Evolutionary conservation across 345 rosid genomes (phyloP), one percentile per base, ranked within the genome.

Genomic region (Heritiera fomes): DNA sequence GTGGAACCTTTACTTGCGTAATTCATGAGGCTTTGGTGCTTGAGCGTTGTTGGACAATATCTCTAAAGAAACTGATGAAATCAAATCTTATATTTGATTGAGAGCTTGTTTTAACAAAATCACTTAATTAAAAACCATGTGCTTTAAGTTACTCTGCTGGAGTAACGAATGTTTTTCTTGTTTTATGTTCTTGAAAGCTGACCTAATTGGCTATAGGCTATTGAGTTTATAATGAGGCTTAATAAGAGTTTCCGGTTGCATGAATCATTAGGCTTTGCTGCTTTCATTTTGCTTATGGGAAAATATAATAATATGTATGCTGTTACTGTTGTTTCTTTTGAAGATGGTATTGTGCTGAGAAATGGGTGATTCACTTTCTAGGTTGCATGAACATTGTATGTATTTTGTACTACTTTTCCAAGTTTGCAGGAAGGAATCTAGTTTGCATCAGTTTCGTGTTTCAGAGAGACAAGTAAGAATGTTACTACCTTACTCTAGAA

Each of bases 401-500:
- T 77, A 58, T 56, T 55, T 70, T 79, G 81, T 78, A 78, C 79
- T 77, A 77, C 79, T 82, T 84, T 80, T 81, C 81, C 75, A 73
- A 86, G 86, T 70, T 88, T 88, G 95, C 93, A 91, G 95, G 95
- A 75, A 66, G 84, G 58, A 82, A 81, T 82, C 75, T 86, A 78
- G 82, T 89, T 85, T 84, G 83, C 86, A 76, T 86, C 84, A 72
- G 86, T 87, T 84, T 81, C 87, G 62, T 83, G 89, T 82, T 78
- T 86, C 90, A 80, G 83, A 72, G 76, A 71, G 77, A 83, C 93
- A 89, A 85, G 93, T 91, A 89, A 89, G 93, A 85, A 80, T 77
- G 66, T 83, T 81, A 85, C 75, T 73, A 69, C 83, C 80, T 61
- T 64, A 23, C 79, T 75, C 81, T 75, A 76, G 78, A 64, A 56